Evolutionary conservation across 2,329 filamentous ascomycete species (phyloP), one percentile per base, ranked within the genome.

Genomic region (Exophiala sp.): DNA sequence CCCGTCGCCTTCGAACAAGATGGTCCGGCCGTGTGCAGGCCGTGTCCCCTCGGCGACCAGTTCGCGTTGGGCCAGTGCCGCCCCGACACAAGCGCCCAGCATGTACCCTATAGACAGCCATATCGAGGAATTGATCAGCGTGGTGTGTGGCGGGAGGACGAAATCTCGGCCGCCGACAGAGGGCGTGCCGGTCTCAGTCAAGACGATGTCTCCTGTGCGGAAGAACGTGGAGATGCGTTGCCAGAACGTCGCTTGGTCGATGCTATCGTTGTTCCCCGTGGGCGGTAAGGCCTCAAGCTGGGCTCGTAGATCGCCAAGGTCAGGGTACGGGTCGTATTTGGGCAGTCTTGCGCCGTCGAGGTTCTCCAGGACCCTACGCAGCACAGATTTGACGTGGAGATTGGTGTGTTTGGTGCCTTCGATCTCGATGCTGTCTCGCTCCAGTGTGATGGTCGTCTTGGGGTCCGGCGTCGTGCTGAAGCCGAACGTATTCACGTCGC

Each of bases 391-490:
- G 83, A 93, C 90, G 52, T 81, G 77, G 7, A 93, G 77, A 40
- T 82, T 81, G 0, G 86, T 85, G 64, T 91, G 94, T 58, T 86
- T 81, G 24, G 39, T 86, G 67, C 88, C 88, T 45, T 84, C 77
- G 38, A 95, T 85, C 46, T 80, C 79, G 60, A 85, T 82, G 58
- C 81, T 78, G 52, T 79, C 82, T 64, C 81, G 86, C 69, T 93
- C 85, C 62, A 95, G 83, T 59, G 91, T 85, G 62, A 95, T 88
- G 1, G 84, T 85, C 56, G 45, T 46, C 23, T 53, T 55, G 22
- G 52, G 47, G 24, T 59, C 48, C 1, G 56, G 72, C 22, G 68
- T 55, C 11, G 56, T 59, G 38, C 55, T 58, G 42, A 62, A 62
- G 18, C 59, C 59, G 39, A 53, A 60, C 1, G 68, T 72, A 56